Evolutionary conservation across 129 eudicot genomes (phyloP).

Genomic region (Ambrosia trifida): DNA sequence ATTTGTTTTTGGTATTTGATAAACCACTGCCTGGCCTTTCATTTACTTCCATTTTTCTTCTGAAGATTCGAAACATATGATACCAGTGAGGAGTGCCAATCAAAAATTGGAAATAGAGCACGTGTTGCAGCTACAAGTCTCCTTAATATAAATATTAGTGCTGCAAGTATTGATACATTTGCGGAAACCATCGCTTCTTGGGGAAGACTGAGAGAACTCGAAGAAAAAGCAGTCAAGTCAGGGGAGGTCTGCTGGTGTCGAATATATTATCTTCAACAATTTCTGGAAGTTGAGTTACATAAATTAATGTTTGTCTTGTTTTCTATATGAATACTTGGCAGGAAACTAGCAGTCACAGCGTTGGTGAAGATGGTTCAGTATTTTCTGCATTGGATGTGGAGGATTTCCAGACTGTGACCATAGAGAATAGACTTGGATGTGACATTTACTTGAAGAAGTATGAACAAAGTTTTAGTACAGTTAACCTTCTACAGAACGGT

Average conservation of each 20-base stretch:
- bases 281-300: constrained; percentile 16
- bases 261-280: constrained; percentile 9
- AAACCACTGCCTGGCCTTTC: constrained; percentile 2
- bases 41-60: constrained; percentile 20
- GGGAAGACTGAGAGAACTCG: constrained; percentile 82
- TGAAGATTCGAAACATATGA: constrained; percentile 87
- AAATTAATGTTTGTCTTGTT: constrained; percentile 10
- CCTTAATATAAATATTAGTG: constrained; percentile 77
- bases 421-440: constrained; percentile 96
- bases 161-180: constrained; percentile 79
- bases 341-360: constrained; percentile 49
- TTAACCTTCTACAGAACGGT: constrained; percentile 46
- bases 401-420: constrained; percentile 68
- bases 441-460: constrained; percentile 67
- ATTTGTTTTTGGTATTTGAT: background rate
- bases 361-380: constrained; percentile 44
- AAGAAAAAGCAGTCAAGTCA: constrained; percentile 73
- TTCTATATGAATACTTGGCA: constrained; percentile 35
- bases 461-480: constrained; percentile 48
- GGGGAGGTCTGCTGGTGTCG: constrained; percentile 53
- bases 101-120: constrained; percentile 62
- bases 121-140: constrained; percentile 88
- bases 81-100: constrained; percentile 47
- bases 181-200: constrained; percentile 73
- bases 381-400: constrained; percentile 87